Conservation (phyloP, 2,329 filamentous ascomycete genomes). For the Pseudocercospora vitis region DNA sequence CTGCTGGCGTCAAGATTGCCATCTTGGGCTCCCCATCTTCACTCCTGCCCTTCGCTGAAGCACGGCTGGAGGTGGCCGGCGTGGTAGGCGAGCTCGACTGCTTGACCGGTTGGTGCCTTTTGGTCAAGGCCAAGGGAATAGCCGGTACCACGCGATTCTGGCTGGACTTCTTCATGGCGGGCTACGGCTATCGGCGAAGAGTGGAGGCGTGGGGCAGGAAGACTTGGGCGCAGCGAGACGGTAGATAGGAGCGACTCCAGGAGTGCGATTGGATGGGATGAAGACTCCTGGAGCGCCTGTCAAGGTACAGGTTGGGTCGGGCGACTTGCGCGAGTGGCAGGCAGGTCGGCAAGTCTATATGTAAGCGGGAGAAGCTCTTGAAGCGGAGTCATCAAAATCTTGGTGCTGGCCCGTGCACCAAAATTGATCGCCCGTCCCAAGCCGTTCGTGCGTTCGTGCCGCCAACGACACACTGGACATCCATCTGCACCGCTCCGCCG, state of each 20-base stretch:
- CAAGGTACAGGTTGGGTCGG: conserved; percentile 1
- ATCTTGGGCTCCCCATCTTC: conserved; percentile 1
- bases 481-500: neutral
- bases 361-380: neutral
- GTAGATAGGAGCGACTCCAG: conserved; percentile 11
- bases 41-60: conserved; percentile 12
- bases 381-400: conserved; percentile 1
- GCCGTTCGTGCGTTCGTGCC: neutral
- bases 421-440: too few species aligned
- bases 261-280: conserved; percentile 8
- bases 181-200: neutral
- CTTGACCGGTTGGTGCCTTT: conserved; percentile 1
- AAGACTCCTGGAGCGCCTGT: conserved; percentile 31
- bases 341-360: neutral
- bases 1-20: neutral
- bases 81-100: conserved; percentile 3
- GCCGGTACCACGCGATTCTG: conserved; percentile 33
- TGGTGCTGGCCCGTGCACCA: too few species aligned
- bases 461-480: neutral
- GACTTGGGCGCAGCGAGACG: neutral
- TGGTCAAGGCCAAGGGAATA: conserved; percentile 35
- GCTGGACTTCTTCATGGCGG: conserved; percentile 8
- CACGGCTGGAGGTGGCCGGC: conserved; percentile 1
- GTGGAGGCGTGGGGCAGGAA: neutral
- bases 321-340: neutral